Evolutionary conservation across 768 basidiomycete genomes (phyloP), one percentile per base, ranked within the genome.

Genomic region (Sarcomyxa edulis): DNA sequence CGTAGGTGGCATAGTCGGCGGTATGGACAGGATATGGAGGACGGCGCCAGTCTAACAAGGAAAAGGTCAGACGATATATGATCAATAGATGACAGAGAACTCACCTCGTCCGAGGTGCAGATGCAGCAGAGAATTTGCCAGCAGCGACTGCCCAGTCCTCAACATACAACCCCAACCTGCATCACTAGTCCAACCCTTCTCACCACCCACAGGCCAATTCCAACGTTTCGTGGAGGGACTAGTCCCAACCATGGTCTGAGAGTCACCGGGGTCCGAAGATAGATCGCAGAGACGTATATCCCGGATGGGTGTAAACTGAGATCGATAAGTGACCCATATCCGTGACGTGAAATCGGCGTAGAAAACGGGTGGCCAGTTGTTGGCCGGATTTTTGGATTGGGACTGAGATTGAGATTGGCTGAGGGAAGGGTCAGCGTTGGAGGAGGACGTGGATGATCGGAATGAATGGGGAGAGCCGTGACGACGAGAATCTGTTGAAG

Each of bases 111-210:
- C 84, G 0, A 92, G 66, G 58, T 91, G 85, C 2, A 84, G 57
- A 54, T 78, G 68, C 10, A 87, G 58, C n/a, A 94, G 61, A 1
- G 87, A 76, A 39, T 87, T 92, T 6, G 86, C 90, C 16, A 94
- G 65, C 43, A 94, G 50, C 40, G 81, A 82, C 58, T 94, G 90
- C 1, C 89, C 90, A 0, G 90, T 94, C 19, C 90, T 62, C 27
- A 94, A 57, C 90, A 94, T 94, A 53, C 91, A 94, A 0, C 90
- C 90, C 90, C 90, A 93, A 0, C 91, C 90, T 0, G 84, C 68
- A 60, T 94, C 90, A 46, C 75, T 83, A 11, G 84, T 83, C 76
- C 92, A 84, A 0, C 84, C 86, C 51, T 81, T 84, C 58, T 87
- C 83, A 1, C 77, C 78, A 1, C 73, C 53, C 9, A 60, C 68